A percentile compares a stretch with the other conserved stretches of the same genome.
These are phyloP conservation scores for Hyphopichia buzzinii DNA, from an alignment of 1,139 yeast species.

Conservation along the genomic window DNA sequence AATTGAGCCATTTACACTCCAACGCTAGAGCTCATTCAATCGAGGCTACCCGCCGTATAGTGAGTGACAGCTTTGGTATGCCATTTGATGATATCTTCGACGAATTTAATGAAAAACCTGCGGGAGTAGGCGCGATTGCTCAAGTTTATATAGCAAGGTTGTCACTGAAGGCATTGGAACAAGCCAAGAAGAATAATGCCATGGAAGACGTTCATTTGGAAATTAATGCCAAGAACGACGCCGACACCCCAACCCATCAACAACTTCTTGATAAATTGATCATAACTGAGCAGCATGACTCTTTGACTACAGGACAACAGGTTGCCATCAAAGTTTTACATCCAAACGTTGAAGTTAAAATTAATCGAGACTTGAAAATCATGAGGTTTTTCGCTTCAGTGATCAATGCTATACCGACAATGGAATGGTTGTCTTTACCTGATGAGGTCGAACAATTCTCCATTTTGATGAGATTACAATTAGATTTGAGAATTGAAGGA, in stretches of 20 bases:
- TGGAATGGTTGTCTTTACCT: constrained; percentile 97
- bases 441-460: constrained; percentile 91
- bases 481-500: constrained; percentile 89
- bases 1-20: constrained; percentile 75
- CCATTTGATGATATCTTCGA: constrained; percentile 78
- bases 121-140: constrained; percentile 97
- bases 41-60: constrained; percentile 53
- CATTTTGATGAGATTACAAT: constrained; percentile 79
- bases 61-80: constrained; percentile 62
- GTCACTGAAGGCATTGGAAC: constrained; percentile 39
- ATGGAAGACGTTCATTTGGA: constrained; percentile 7
- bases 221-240: constrained; percentile 3
- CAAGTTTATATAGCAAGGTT: constrained; percentile 85
- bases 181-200: constrained; percentile 1
- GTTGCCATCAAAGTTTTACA: constrained; percentile 93
- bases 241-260: constrained; percentile 9
- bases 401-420: constrained; percentile 76
- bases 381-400: constrained; percentile 76
- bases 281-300: constrained; percentile 35
- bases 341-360: constrained; percentile 72
- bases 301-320: constrained; percentile 44
- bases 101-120: constrained; percentile 69
- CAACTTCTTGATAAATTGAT: constrained; percentile 35
- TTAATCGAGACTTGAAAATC: constrained; percentile 77
- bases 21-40: constrained; percentile 76